A percentile compares a stretch with the other conserved stretches of the same genome.
Evolutionary conservation across 2,329 filamentous ascomycete species (phyloP).

Genomic region (Fusarium circinatum): DNA sequence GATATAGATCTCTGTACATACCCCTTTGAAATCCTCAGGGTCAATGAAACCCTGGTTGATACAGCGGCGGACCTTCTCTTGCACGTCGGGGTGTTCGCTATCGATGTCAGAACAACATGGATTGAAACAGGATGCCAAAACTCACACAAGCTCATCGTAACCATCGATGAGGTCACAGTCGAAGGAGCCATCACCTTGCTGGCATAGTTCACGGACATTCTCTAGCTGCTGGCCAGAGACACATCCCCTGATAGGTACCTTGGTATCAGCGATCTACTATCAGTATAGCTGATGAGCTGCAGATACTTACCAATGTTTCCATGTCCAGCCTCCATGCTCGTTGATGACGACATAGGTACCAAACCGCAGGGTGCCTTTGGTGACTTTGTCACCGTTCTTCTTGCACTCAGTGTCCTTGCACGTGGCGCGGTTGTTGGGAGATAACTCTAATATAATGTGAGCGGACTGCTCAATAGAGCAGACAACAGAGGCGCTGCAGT

Average conservation of each 20-base stretch:
- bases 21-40: conserved; percentile 87
- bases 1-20: conserved; percentile 58
- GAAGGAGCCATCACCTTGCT: conserved; percentile 56
- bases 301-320: conserved; percentile 82
- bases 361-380: conserved; percentile 81
- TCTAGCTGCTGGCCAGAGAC: conserved; percentile 79
- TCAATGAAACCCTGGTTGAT: conserved; percentile 83
- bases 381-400: conserved; percentile 73
- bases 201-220: conserved; percentile 70
- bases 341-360: conserved; percentile 76
- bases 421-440: conserved; percentile 75
- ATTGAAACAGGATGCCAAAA: conserved; percentile 9
- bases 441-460: conserved; percentile 67
- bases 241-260: conserved; percentile 75
- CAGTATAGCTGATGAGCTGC: neutral
- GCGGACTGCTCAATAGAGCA: conserved; percentile 14
- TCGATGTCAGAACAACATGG: conserved; percentile 16
- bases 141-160: conserved; percentile 76
- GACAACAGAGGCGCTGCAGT: neutral
- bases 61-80: conserved; percentile 79
- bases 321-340: conserved; percentile 73
- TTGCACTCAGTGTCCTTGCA: conserved; percentile 83
- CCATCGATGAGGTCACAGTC: conserved; percentile 80
- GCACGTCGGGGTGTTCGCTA: conserved; percentile 65
- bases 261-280: neutral